Evolutionary conservation across 345 rosid genomes (phyloP).

Genomic region (Arabis hirsuta): DNA sequence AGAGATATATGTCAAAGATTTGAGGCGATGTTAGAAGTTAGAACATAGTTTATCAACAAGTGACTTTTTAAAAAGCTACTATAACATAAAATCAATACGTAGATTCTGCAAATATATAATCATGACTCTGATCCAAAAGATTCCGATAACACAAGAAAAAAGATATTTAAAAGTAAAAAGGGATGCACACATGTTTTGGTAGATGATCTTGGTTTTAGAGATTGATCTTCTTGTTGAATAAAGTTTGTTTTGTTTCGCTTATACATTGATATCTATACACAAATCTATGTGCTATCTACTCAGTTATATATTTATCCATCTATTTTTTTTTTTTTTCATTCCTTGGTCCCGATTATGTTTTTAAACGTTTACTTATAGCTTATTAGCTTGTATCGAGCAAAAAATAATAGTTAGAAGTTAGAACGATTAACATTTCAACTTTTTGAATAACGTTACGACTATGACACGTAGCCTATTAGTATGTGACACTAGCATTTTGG

Average conservation of each 20-base stretch:
- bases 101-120: slow-evolving; percentile 4
- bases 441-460: background rate
- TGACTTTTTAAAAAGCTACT: background rate
- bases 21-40: slow-evolving; percentile 1
- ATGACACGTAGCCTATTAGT: too few species aligned
- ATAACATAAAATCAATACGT: background rate
- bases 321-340: too few species aligned
- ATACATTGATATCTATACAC: too few species aligned
- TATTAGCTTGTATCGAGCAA: background rate
- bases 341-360: too few species aligned
- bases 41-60: background rate
- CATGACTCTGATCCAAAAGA: slow-evolving; percentile 12
- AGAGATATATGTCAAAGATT: background rate
- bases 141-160: background rate
- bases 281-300: too few species aligned
- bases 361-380: too few species aligned
- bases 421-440: background rate
- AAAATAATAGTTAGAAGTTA: background rate
- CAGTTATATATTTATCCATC: too few species aligned
- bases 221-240: too few species aligned
- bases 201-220: too few species aligned
- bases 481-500: too few species aligned
- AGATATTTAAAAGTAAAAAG: background rate
- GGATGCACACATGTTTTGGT: too few species aligned
- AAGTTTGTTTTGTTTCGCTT: too few species aligned